These are phyloP conservation scores for Axilococcus clingmanii DNA, from an alignment of 139 green algal genomes.

Conservation along the genomic window DNA sequence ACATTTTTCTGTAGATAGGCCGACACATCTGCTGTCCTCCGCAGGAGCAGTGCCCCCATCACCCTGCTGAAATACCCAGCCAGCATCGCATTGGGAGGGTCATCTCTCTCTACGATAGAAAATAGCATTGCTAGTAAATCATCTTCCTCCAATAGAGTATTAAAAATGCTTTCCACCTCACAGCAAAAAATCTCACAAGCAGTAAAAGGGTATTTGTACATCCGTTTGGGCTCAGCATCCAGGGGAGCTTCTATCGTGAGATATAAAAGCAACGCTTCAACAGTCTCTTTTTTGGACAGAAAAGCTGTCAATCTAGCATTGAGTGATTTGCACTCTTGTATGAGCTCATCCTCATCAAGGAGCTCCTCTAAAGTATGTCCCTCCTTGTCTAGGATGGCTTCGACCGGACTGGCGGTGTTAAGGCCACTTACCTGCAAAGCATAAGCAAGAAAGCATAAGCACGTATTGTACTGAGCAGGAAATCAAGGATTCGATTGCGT, in stretches of 20 bases:
- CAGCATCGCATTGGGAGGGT: constrained; percentile 59
- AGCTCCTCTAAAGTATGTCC: constrained; percentile 85
- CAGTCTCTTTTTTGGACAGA: constrained; percentile 48
- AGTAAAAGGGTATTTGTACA: constrained; percentile 92
- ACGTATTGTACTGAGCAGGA: too few species aligned
- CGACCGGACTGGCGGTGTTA: constrained; percentile 34
- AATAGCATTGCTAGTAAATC: constrained; percentile 76
- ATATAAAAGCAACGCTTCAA: constrained; percentile 70
- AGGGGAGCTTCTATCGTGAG: constrained; percentile 38
- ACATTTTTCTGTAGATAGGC: constrained; percentile 49
- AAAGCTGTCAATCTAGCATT: constrained; percentile 79
- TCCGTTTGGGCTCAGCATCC: constrained; percentile 45
- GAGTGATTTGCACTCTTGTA: constrained; percentile 87
- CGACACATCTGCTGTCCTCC: constrained; percentile 50
- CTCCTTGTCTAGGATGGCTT: constrained; percentile 84
- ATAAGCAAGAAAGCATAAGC: too few species aligned
- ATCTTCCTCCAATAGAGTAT: constrained; percentile 69
- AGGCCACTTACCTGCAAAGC: constrained; percentile 28
- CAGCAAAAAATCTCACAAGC: constrained; percentile 96
- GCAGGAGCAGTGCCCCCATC: constrained; percentile 62
- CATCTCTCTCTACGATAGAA: constrained; percentile 43
- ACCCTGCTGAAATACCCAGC: constrained; percentile 91
- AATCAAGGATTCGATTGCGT: too few species aligned
- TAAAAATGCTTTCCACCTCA: constrained; percentile 91
- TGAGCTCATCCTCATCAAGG: constrained; percentile 88